Conservation (phyloP, 2,329 filamentous ascomycete species). For the Chrysoporthe cubensis region DNA sequence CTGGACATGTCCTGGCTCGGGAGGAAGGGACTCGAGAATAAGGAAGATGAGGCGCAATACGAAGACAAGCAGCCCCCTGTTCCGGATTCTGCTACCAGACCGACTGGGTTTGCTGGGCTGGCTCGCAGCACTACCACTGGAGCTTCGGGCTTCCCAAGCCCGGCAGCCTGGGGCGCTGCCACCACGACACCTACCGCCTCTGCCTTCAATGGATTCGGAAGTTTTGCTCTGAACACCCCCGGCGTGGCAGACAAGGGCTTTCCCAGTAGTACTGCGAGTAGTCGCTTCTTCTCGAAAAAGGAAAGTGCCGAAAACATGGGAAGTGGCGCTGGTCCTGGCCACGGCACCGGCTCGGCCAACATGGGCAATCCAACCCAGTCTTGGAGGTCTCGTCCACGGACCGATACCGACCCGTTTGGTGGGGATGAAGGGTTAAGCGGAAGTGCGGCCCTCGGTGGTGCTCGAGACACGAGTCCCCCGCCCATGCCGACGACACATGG, state of each 20-base stretch:
- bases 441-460: conserved; percentile 75
- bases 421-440: conserved; percentile 68
- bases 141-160: conserved; percentile 45
- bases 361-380: conserved; percentile 47
- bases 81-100: conserved; percentile 38
- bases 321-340: conserved; percentile 47
- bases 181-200: conserved; percentile 66
- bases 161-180: conserved; percentile 56
- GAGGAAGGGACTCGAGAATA: conserved; percentile 57
- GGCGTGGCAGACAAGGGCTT: conserved; percentile 74
- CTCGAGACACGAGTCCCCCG: conserved; percentile 67
- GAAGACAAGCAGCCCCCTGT: conserved; percentile 43
- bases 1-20: conserved; percentile 64
- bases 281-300: conserved; percentile 54
- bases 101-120: conserved; percentile 50
- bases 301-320: conserved; percentile 70
- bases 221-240: conserved; percentile 72
- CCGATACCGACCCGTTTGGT: conserved; percentile 75
- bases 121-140: conserved; percentile 60
- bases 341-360: conserved; percentile 44
- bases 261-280: conserved; percentile 72
- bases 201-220: conserved; percentile 85
- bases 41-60: conserved; percentile 59
- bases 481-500: conserved; percentile 34
- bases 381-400: conserved; percentile 65